Conservation (phyloP, 1,284 basidiomycete genomes). For the Ceratobasidium sp. region DNA sequence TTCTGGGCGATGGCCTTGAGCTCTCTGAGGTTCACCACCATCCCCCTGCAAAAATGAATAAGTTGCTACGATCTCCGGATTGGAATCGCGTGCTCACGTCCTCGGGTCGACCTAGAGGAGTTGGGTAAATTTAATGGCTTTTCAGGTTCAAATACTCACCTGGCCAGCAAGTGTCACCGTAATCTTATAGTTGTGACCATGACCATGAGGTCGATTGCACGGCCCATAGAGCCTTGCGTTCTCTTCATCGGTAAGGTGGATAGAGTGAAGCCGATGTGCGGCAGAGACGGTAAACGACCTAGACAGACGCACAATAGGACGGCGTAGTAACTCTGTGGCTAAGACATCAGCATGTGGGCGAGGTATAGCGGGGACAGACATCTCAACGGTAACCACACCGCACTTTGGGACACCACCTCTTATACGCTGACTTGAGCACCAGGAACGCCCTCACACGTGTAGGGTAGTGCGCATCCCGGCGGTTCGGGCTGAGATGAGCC, state of each 20-base stretch:
- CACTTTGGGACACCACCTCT: background rate
- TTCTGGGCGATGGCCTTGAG: constrained; percentile 39
- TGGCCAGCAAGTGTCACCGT: constrained; percentile 31
- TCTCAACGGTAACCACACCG: background rate
- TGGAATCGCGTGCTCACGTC: background rate
- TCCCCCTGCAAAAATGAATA: background rate
- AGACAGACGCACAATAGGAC: constrained; percentile 29
- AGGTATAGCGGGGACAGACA: constrained; percentile 19
- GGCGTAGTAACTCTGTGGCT: background rate
- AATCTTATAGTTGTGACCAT: constrained; percentile 37
- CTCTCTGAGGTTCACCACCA: constrained; percentile 33
- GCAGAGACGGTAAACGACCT: constrained; percentile 28
- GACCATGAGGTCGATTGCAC: constrained; percentile 32
- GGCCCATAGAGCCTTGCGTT: constrained; percentile 29
- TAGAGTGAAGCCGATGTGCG: constrained; percentile 28
- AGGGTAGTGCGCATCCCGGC: constrained; percentile 10
- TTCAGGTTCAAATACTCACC: constrained; percentile 1
- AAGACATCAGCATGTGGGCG: background rate
- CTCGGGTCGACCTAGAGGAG: background rate
- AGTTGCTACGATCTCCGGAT: no score
- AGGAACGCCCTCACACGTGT: constrained; percentile 26
- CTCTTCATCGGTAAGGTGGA: constrained; percentile 31
- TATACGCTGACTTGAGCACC: constrained; percentile 1
- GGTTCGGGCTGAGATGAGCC: constrained; percentile 31
- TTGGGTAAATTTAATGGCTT: background rate